Evolutionary conservation across 2,329 filamentous ascomycete species (phyloP).

Genomic region (Leptographium lundbergii): DNA sequence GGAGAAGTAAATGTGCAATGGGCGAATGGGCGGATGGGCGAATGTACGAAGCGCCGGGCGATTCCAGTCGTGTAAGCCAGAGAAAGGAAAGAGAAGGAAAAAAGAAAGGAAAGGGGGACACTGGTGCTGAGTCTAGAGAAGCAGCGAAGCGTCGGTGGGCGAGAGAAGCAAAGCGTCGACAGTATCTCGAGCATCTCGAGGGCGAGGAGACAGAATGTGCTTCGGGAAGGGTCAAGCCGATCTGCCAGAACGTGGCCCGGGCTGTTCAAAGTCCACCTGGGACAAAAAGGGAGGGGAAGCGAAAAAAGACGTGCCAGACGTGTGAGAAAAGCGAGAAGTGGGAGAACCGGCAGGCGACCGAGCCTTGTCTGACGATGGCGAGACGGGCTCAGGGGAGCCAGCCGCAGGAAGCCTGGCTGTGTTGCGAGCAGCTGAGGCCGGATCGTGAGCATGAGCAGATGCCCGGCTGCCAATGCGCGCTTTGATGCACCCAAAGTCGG

Average conservation of each 20-base stretch:
- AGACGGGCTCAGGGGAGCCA: no score
- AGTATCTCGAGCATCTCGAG: no score
- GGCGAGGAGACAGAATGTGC: no score
- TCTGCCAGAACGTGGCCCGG: no score
- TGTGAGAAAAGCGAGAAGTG: not conserved
- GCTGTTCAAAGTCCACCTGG: not conserved
- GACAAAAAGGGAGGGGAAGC: not conserved
- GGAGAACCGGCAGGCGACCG: not conserved
- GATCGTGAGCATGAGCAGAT: not conserved
- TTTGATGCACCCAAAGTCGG: slow-evolving; percentile 9
- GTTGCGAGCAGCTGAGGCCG: not conserved
- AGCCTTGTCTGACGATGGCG: no score
- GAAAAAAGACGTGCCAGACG: not conserved
- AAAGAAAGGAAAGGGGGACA: slow-evolving; percentile 21
- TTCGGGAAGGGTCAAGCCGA: no score
- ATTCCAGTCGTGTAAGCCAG: slow-evolving; percentile 30
- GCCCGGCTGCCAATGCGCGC: slow-evolving; percentile 3
- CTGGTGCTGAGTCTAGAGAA: slow-evolving; percentile 26
- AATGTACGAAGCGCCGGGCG: slow-evolving; percentile 17
- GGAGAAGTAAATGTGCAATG: not conserved
- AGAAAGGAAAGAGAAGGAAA: slow-evolving; percentile 18
- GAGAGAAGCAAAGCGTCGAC: no score
- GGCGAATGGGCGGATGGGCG: not conserved
- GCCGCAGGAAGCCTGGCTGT: not conserved
- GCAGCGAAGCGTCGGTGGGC: not conserved